A percentile compares a stretch with the other conserved stretches of the same genome.
These are phyloP conservation scores for Kregervanrija delftensis DNA, from an alignment of 805 yeast genomes.

Conservation along the genomic window DNA sequence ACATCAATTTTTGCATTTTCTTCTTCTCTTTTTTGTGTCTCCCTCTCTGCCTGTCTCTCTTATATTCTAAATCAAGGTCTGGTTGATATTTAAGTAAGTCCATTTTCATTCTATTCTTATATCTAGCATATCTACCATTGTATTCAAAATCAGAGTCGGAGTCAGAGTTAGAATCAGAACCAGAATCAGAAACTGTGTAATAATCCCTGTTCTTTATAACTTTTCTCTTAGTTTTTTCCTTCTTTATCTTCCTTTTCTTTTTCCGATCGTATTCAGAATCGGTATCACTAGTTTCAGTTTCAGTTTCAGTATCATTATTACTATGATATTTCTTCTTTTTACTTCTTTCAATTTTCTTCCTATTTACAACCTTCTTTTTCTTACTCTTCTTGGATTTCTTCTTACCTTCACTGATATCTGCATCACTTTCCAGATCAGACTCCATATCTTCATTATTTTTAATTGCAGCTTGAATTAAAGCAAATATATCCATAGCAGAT, in stretches of 20 bases:
- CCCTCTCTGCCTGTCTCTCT: neutral
- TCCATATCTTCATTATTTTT: neutral
- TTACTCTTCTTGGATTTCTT: neutral
- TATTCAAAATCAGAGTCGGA: constrained; percentile 1
- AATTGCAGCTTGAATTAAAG: constrained; percentile 2
- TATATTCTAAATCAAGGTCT: no score
- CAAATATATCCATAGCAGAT: constrained; percentile 1
- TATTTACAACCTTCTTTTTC: neutral
- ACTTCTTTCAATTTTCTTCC: neutral
- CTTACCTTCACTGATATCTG: neutral
- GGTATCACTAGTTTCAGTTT: neutral
- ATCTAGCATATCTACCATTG: neutral
- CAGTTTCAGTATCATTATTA: neutral
- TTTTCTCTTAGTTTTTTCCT: neutral
- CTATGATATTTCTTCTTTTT: neutral
- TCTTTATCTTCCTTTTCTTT: neutral
- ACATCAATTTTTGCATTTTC: neutral
- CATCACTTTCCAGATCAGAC: neutral
- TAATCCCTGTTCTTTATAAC: neutral
- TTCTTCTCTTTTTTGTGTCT: neutral
- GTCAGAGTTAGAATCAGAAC: constrained; percentile 1
- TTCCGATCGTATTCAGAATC: neutral
- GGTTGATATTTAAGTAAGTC: no score
- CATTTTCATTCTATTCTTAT: neutral
- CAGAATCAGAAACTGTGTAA: constrained; percentile 1